Evolutionary conservation across 495 filamentous ascomycete species (phyloP).

Genomic region (Neurospora sp.): DNA sequence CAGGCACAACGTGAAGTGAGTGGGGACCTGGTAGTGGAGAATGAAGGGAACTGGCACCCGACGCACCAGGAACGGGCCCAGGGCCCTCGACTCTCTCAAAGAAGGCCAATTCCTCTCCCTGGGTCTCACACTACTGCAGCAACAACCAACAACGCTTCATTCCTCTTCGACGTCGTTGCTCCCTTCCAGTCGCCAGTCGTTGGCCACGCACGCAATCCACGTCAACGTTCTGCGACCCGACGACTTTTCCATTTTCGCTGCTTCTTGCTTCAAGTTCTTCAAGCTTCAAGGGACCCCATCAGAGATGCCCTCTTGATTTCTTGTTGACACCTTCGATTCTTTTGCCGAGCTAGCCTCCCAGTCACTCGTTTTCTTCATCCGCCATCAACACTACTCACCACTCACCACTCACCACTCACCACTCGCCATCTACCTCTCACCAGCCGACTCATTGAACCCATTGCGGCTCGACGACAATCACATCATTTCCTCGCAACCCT

Average conservation of each 20-base stretch:
- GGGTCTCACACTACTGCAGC: neutral
- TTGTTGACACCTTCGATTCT: constrained; percentile 25
- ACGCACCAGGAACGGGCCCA: constrained; percentile 1
- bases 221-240: neutral
- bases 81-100: constrained; percentile 13
- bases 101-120: neutral
- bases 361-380: constrained; percentile 36
- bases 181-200: neutral
- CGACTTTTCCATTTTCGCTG: neutral
- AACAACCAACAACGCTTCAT: constrained; percentile 2
- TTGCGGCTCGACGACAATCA: neutral
- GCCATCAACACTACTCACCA: constrained; percentile 5
- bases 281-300: neutral
- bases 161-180: constrained; percentile 2
- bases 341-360: constrained; percentile 38
- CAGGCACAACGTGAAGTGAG: constrained; percentile 4
- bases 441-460: neutral
- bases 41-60: neutral
- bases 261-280: neutral
- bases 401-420: neutral
- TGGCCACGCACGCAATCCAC: neutral
- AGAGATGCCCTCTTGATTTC: constrained; percentile 1
- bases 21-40: neutral
- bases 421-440: neutral
- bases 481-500: neutral